phyloP scores from a whole-genome alignment of 352 stramenopile genomes.

The Nothophytophthora sp. region DNA sequence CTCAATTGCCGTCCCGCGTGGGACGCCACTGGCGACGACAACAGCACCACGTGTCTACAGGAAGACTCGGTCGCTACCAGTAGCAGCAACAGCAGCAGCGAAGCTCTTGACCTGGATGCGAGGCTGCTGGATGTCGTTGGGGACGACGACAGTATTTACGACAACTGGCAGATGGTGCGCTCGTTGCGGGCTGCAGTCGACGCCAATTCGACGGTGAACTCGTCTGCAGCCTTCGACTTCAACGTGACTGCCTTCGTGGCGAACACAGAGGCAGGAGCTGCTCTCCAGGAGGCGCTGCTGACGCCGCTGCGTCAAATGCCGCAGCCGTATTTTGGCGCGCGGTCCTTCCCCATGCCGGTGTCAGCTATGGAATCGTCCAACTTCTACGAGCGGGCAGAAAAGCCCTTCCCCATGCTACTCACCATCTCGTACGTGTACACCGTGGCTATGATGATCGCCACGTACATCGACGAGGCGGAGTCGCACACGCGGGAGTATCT shows the following conservation, averaged over 20 bases:
- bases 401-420: conserved; percentile 33
- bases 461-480: conserved; percentile 34
- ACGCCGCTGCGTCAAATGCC: conserved; percentile 32
- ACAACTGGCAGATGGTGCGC: conserved; percentile 1
- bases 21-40: conserved; percentile 14
- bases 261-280: neutral
- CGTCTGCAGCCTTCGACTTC: conserved; percentile 12
- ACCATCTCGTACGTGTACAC: conserved; percentile 32
- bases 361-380: conserved; percentile 14
- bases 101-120: conserved; percentile 11
- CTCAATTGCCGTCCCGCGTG: conserved; percentile 39
- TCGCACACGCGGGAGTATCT: conserved; percentile 34
- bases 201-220: conserved; percentile 2
- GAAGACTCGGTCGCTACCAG: conserved; percentile 13
- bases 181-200: neutral
- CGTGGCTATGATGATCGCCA: conserved; percentile 31
- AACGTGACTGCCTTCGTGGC: conserved; percentile 1
- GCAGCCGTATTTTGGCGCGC: conserved; percentile 32
- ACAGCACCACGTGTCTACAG: conserved; percentile 18
- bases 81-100: neutral
- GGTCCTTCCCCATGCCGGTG: conserved; percentile 35
- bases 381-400: conserved; percentile 37
- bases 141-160: conserved; percentile 22
- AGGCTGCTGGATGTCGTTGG: conserved; percentile 22
- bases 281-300: conserved; percentile 25